A percentile compares a stretch with the other conserved stretches of the same genome.
phyloP scores from a whole-genome alignment of 1,284 basidiomycete genomes.

The Singerocomus inundabilis region DNA sequence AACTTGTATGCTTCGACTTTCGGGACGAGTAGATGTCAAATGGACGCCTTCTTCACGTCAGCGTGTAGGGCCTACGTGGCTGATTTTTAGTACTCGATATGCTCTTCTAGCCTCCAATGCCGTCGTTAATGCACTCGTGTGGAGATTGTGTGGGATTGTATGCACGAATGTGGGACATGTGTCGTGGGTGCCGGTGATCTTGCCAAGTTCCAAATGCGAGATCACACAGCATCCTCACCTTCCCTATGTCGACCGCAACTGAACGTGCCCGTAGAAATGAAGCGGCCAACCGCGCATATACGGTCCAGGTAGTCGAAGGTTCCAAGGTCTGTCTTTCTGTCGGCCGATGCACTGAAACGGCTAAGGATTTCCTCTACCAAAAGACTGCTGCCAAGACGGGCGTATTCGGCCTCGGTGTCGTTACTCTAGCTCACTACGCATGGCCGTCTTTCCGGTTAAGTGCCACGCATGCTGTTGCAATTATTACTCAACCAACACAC shows the following conservation, averaged over 20 bases:
- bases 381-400: conserved; percentile 56
- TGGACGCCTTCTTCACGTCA: background rate
- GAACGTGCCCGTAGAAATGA: conserved; percentile 46
- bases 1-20: conserved; percentile 22
- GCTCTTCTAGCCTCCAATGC: background rate
- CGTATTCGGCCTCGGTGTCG: conserved; percentile 56
- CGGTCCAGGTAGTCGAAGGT: conserved; percentile 53
- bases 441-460: conserved; percentile 77
- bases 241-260: conserved; percentile 36
- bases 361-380: conserved; percentile 27
- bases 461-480: background rate
- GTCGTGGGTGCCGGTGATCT: background rate
- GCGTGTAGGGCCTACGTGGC: background rate
- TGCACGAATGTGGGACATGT: background rate
- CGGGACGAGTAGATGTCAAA: conserved; percentile 1
- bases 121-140: background rate
- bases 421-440: conserved; percentile 66
- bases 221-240: background rate
- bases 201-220: background rate
- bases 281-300: conserved; percentile 54
- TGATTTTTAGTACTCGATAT: background rate
- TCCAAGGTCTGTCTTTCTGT: conserved; percentile 38
- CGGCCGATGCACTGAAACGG: background rate
- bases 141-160: background rate
- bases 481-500: background rate